Percentiles rank a stretch among this genome's conserved stretches.
Evolutionary conservation across 2,329 filamentous ascomycete species (phyloP).

Genomic region (Paecilomyces niveus): DNA sequence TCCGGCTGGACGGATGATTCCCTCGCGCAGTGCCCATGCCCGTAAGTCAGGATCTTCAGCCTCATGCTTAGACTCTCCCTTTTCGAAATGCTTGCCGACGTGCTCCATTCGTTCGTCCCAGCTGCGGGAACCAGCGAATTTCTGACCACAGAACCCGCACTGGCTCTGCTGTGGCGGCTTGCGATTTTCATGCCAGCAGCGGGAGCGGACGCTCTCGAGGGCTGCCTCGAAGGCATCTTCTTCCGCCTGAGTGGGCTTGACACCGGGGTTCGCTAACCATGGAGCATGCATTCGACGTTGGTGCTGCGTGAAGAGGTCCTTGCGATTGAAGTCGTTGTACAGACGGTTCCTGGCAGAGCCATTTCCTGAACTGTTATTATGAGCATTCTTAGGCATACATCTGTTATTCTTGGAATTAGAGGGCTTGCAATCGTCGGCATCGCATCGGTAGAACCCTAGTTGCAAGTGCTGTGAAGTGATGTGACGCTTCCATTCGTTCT

Average conservation of each 20-base stretch:
- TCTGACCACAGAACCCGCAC: conserved; percentile 50
- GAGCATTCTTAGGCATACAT: not conserved
- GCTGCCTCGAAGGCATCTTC: conserved; percentile 41
- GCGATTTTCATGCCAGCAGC: conserved; percentile 57
- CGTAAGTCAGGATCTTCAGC: conserved; percentile 34
- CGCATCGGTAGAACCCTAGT: conserved; percentile 68
- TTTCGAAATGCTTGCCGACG: conserved; percentile 73
- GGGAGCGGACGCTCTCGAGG: conserved; percentile 49
- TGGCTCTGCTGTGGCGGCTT: conserved; percentile 56
- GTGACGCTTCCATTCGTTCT: conserved; percentile 96
- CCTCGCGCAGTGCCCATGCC: conserved; percentile 32
- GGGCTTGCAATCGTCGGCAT: conserved; percentile 52
- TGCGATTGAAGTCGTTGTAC: conserved; percentile 74
- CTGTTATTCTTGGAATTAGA: conserved; percentile 11
- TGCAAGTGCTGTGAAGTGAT: conserved; percentile 72
- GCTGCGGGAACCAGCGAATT: conserved; percentile 55
- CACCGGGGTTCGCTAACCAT: conserved; percentile 43
- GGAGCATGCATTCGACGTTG: conserved; percentile 75
- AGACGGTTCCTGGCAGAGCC: conserved; percentile 19
- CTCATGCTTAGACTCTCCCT: conserved; percentile 30
- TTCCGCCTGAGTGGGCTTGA: conserved; percentile 20
- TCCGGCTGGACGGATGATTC: conserved; percentile 17
- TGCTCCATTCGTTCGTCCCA: conserved; percentile 89
- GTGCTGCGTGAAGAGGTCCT: conserved; percentile 87
- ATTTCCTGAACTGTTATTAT: not conserved